Base-by-base conservation (phyloP, 192 early-diverging fungal genomes). In the Coemansia sp. region DNA sequence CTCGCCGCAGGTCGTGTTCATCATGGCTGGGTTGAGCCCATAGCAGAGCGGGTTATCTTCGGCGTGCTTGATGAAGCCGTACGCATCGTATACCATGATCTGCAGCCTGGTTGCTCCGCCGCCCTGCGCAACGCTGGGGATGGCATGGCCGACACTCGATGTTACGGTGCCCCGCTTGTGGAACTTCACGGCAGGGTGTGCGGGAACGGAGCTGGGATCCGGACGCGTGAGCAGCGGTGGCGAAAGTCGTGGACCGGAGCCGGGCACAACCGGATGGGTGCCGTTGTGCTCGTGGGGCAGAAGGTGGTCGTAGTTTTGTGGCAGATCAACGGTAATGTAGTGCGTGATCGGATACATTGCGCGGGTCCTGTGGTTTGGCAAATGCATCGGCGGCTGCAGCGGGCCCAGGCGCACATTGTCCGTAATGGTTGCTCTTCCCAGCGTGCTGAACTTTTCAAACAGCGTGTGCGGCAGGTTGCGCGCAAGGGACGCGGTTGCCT, bases 41-140 rank as follows among this genome's bases (percentile, higher is more conserved):
- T 75, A 81, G 64, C 79, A 81, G 0, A 11, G 42, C 14, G 79
- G 79, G 42, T 66, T 75, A 19, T 61, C 43, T 35, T 68, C 41
- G 11, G 73, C 79, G 59, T 81, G 79, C 70, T 81, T 81, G 45
- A 81, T 65, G 66, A 81, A 81, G 56, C 71, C 55, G 50, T 81
- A 72, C 9, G 79, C 79, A 49, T 81, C 73, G 43, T 81, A 81
- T 7, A 81, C 69, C 79, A 81, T 81, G 10, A 80, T 56, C 11
- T 71, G 71, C 59, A 80, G 72, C 32, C 62, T 62, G 43, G 58
- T 53, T 35, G 34, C 61, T 19, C 43, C 35, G 61, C 34, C 35
- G 22, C 52, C 11, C n/a, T 0, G 29, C 9, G 14, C 11, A 17
- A 35, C 8, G 34, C 33, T 34, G 17, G 25, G 32, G 55, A 19